Evolutionary conservation across 768 basidiomycete genomes (phyloP), one percentile per base, ranked within the genome.

Genomic region (Suillus bovinus): DNA sequence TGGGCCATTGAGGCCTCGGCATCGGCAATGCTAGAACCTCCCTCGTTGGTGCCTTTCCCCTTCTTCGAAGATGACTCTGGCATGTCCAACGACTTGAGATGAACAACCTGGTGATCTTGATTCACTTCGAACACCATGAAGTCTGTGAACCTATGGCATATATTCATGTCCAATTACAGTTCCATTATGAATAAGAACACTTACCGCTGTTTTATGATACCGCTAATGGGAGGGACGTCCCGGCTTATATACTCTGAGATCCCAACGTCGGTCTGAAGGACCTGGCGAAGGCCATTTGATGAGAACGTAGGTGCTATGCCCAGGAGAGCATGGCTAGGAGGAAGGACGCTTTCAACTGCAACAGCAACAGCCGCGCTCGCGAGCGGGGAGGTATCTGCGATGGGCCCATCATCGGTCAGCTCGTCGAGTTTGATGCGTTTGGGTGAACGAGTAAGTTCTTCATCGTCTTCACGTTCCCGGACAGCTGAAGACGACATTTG

Each of bases 151-250:
- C 96, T 97, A 70, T 31, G 58, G 53, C 24, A 29, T 57, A 29
- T 57, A 38, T 57, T 61, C 22, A n/a, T 13, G 3, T 33, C 20
- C 20, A 33, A 29, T 59, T 41, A 22, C 47, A 58, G 50, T 50
- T 53, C 56, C 38, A 56, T 7, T n/a, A 13, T 39, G 38, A 5
- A 54, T 13, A 24, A 22, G 46, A 38, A 22, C 14, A 71, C 83
- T 64, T 62, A 94, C 96, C 96, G 83, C 78, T 99, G 96, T 77
- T 99, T 99, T 75, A 99, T 98, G 70, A 99, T 96, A 5, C 93
- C 96, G 58, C 88, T 84, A 66, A 99, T 87, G 70, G 85, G 84
- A 4, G 87, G 82, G 27, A 90, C 83, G 63, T 84, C 85, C 13
- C 80, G 80, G 22, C 85, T 84, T 65, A 95, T 84, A 73, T 95